These are phyloP conservation scores for Paramecium pentaurelia DNA, from an alignment of 73 alveolate species.

Conservation along the genomic window DNA sequence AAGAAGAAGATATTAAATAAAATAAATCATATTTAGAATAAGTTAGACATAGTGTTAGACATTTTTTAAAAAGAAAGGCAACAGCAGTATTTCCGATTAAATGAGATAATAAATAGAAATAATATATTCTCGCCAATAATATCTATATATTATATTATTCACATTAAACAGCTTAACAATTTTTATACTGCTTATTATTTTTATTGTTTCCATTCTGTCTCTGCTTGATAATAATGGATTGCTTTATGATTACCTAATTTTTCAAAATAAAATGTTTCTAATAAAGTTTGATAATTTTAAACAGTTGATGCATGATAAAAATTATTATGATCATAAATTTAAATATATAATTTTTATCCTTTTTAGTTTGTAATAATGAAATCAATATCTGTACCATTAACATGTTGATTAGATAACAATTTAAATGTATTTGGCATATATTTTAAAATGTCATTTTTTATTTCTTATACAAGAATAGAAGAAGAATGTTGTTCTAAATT, in stretches of 20 bases:
- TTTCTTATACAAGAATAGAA: background rate
- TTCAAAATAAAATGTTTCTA: background rate
- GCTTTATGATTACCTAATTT: background rate
- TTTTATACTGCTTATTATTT: background rate
- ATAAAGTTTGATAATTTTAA: background rate
- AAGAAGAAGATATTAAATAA: background rate
- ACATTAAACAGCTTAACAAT: background rate
- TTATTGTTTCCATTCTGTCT: background rate
- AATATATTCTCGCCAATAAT: background rate
- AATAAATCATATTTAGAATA: background rate
- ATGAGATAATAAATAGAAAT: background rate
- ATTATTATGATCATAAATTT: background rate
- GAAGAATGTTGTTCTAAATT: background rate
- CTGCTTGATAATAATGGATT: background rate
- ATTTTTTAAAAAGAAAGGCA: background rate
- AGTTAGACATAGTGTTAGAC: slow-evolving; percentile 17
- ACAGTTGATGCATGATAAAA: background rate
- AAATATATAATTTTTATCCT: background rate
- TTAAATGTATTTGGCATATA: background rate
- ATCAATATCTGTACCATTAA: background rate
- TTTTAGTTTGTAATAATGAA: background rate
- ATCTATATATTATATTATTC: background rate
- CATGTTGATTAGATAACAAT: background rate
- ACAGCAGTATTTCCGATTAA: background rate
- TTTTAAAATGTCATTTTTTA: background rate